These are phyloP conservation scores for Diutina sp. DNA, from an alignment of 1,139 yeast genomes.

Conservation along the genomic window DNA sequence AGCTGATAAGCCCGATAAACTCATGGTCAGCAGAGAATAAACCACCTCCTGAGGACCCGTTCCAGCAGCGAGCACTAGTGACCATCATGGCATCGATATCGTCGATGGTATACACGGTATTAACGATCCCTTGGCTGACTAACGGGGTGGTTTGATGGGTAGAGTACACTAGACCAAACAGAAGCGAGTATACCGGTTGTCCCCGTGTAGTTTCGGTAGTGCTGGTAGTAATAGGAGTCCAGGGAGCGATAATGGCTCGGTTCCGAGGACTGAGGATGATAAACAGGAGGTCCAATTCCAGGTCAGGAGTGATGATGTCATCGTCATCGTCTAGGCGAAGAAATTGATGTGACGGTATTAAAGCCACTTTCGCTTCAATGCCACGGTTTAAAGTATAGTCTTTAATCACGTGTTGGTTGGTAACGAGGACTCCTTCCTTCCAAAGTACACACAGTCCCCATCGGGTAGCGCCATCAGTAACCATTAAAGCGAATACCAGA, in stretches of 20 bases:
- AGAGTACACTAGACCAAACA: background rate
- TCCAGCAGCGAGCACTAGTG: conserved; percentile 1
- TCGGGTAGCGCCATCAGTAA: background rate
- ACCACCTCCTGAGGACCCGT: background rate
- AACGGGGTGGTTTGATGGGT: background rate
- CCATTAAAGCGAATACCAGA: background rate
- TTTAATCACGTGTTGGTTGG: background rate
- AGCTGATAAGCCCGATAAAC: background rate
- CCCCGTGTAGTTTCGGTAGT: background rate
- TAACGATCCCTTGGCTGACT: background rate
- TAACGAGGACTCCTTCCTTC: background rate
- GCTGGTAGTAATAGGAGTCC: background rate
- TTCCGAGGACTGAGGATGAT: background rate
- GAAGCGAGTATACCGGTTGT: background rate
- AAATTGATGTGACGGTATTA: background rate
- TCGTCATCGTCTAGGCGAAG: background rate
- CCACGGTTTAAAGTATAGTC: background rate
- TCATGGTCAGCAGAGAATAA: background rate
- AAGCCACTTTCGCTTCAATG: background rate
- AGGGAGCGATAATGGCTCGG: background rate
- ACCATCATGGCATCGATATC: background rate
- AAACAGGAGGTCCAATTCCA: background rate
- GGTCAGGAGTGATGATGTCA: background rate
- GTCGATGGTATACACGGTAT: background rate
- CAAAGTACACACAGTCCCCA: background rate